Conservation (phyloP, 1,139 yeast genomes). For the Pneumocystis jirovecii region DNA sequence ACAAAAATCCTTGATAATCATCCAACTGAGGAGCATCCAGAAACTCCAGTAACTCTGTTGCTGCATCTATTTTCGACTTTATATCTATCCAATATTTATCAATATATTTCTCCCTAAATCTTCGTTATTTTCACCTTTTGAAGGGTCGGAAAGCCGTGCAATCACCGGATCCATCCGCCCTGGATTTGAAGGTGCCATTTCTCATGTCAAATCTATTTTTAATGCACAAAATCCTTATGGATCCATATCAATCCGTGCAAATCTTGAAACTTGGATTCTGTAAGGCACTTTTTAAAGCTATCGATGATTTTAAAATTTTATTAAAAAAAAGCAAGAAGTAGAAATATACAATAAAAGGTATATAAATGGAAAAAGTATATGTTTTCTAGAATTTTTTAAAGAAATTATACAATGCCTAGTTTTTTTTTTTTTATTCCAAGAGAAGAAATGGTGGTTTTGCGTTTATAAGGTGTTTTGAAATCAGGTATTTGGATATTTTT, state of each 20-base stretch:
- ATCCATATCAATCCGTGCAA: background rate
- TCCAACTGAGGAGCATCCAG: slow-evolving; percentile 33
- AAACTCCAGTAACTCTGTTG: slow-evolving; percentile 73
- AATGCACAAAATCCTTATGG: background rate
- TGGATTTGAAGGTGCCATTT: background rate
- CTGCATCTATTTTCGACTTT: slow-evolving; percentile 45
- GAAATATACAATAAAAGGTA: background rate
- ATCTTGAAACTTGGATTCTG: background rate
- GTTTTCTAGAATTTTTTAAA: background rate
- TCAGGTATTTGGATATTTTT: background rate
- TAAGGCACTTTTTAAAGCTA: background rate
- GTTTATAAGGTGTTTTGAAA: background rate
- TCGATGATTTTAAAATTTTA: background rate
- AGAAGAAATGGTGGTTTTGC: background rate
- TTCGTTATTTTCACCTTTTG: background rate
- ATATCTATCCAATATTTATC: slow-evolving; percentile 29
- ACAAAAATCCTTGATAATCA: slow-evolving; percentile 33
- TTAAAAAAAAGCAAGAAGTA: too few species aligned
- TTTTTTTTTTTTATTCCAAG: background rate
- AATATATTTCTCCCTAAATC: background rate
- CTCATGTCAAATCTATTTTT: background rate
- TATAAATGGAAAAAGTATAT: too few species aligned
- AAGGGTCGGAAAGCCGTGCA: background rate
- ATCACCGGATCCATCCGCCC: background rate
- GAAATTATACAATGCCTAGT: background rate